Evolutionary conservation across 225 moss, liverwort and hornwort species (phyloP).

Genomic region (Polytrichum formosum): DNA sequence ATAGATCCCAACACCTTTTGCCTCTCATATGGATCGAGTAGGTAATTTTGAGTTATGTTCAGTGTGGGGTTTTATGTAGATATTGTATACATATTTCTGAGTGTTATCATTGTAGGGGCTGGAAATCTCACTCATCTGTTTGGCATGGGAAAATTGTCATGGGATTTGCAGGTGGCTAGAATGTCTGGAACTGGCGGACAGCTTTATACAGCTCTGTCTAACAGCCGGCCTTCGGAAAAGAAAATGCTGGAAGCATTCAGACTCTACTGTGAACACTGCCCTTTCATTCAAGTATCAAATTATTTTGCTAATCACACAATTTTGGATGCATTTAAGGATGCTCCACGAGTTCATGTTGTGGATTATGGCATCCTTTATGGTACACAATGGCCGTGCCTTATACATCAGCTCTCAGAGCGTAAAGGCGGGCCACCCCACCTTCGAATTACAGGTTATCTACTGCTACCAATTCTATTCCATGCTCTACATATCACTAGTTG

Average conservation of each 20-base stretch:
- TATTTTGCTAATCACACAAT: slow-evolving; percentile 31
- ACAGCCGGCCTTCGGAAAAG: slow-evolving; percentile 28
- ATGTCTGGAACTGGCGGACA: slow-evolving; percentile 54
- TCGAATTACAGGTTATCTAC: slow-evolving; percentile 35
- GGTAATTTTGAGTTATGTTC: no score
- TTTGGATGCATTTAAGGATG: slow-evolving; percentile 9
- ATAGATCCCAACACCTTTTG: no score
- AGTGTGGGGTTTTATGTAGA: no score
- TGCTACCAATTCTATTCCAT: background rate
- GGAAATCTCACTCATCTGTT: background rate
- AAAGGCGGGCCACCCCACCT: slow-evolving; percentile 43
- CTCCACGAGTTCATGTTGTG: slow-evolving; percentile 37
- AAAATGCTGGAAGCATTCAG: slow-evolving; percentile 37
- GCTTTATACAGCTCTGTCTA: slow-evolving; percentile 40
- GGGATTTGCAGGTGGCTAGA: slow-evolving; percentile 23
- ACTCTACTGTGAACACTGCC: slow-evolving; percentile 24
- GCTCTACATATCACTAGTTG: background rate
- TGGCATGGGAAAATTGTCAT: background rate
- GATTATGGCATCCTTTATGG: slow-evolving; percentile 63
- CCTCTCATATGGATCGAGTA: no score
- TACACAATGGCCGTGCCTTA: slow-evolving; percentile 55
- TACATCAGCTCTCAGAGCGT: slow-evolving; percentile 21
- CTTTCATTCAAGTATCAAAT: slow-evolving; percentile 32
- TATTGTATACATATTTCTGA: no score
- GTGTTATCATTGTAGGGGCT: background rate